Evolutionary conservation across 345 rosid species (phyloP).

Genomic region (Arabis alpina): DNA sequence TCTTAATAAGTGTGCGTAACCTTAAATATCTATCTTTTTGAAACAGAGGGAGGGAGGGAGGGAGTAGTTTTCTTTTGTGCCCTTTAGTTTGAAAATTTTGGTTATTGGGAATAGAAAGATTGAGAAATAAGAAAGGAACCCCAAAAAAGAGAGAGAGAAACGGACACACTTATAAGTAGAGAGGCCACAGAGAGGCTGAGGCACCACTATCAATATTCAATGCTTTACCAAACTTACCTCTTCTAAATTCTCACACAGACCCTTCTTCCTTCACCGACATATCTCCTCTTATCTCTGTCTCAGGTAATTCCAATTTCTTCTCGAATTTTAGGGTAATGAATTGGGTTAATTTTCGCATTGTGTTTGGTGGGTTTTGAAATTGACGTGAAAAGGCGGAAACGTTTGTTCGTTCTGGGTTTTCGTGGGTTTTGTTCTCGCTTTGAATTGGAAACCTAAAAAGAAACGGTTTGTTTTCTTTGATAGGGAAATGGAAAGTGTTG

Average conservation of each 20-base stretch:
- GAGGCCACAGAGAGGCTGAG: slow-evolving; percentile 1
- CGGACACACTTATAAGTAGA: slow-evolving; percentile 42
- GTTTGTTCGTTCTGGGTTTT: not conserved
- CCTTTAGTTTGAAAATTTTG: not conserved
- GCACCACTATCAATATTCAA: slow-evolving; percentile 54
- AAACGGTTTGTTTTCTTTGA: slow-evolving; percentile 17
- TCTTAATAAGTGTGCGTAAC: no score
- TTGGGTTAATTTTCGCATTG: not conserved
- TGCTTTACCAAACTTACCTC: slow-evolving; percentile 74
- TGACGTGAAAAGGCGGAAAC: not conserved
- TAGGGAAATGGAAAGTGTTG: slow-evolving; percentile 63
- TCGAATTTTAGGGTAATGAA: not conserved
- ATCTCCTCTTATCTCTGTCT: slow-evolving; percentile 2
- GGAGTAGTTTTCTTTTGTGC: no score
- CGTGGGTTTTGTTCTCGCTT: slow-evolving; percentile 2
- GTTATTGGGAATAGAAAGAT: slow-evolving; percentile 25
- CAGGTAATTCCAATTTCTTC: slow-evolving; percentile 15
- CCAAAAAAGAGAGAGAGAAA: slow-evolving; percentile 23
- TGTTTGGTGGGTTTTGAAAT: slow-evolving; percentile 1
- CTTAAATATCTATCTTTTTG: no score
- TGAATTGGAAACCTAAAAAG: not conserved
- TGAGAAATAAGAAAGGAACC: slow-evolving; percentile 38
- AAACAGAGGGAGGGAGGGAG: no score
- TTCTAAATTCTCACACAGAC: slow-evolving; percentile 36
- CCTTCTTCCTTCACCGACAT: slow-evolving; percentile 40